A percentile compares a stretch with the other conserved stretches of the same genome.
Conservation (phyloP, 1,284 basidiomycete genomes). For the Trichosporon ovoides region DNA sequence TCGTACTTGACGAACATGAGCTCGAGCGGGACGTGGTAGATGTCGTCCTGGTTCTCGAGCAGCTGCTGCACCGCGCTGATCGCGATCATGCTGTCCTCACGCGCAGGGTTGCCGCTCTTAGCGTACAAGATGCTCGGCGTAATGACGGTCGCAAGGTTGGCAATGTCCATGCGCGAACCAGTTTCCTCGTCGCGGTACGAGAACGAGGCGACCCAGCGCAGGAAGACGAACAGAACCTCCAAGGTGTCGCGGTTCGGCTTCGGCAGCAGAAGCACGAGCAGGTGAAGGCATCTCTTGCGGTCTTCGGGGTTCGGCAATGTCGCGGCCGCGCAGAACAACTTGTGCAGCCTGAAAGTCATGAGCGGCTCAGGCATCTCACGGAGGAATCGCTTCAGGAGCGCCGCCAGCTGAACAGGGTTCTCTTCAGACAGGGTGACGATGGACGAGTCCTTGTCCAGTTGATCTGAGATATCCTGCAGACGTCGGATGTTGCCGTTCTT, state of each 20-base stretch:
- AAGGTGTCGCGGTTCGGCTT: conserved; percentile 93
- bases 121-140: conserved; percentile 90
- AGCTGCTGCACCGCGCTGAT: conserved; percentile 78
- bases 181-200: conserved; percentile 98
- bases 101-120: conserved; percentile 75
- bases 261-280: conserved; percentile 80
- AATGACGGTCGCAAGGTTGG: conserved; percentile 96
- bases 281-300: conserved; percentile 75
- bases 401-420: conserved; percentile 95
- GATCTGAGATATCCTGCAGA: conserved; percentile 82
- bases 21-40: conserved; percentile 81
- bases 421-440: conserved; percentile 88
- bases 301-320: conserved; percentile 69
- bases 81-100: conserved; percentile 89
- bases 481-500: conserved; percentile 97
- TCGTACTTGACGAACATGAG: conserved; percentile 75
- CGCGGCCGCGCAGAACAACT: conserved; percentile 80
- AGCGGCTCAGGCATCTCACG: conserved; percentile 94
- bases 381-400: conserved; percentile 93
- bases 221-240: conserved; percentile 96
- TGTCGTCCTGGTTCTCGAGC: conserved; percentile 90
- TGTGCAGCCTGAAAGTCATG: conserved; percentile 89
- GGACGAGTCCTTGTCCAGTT: conserved; percentile 84
- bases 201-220: conserved; percentile 99
- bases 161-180: conserved; percentile 96